Percentiles rank a stretch among this genome's conserved stretches.
These are phyloP conservation scores for Musa troglodytarum DNA, from an alignment of 176 grass and related monocot species.

Conservation along the genomic window DNA sequence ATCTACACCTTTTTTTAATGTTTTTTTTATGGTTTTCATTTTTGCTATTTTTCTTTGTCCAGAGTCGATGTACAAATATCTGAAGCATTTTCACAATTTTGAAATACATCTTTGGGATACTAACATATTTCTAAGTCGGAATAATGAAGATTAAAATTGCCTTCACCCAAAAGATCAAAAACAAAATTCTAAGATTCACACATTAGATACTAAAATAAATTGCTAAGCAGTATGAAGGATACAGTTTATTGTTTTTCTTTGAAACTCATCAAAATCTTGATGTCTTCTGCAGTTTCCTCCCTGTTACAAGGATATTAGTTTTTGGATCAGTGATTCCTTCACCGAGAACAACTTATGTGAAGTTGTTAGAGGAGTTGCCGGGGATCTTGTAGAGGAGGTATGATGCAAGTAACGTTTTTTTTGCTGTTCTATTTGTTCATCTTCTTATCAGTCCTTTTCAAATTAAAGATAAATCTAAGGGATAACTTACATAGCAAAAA, in stretches of 20 bases:
- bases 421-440: no score
- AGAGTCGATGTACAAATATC: no score
- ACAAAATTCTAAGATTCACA: neutral
- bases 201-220: neutral
- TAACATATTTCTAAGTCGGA: no score
- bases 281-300: slow-evolving; percentile 35
- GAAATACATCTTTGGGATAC: no score
- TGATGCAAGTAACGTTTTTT: neutral
- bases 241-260: neutral
- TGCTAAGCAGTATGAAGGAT: neutral
- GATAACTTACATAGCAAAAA: no score
- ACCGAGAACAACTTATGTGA: slow-evolving; percentile 99
- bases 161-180: neutral
- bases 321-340: slow-evolving; percentile 85
- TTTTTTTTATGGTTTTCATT: neutral
- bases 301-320: slow-evolving; percentile 28
- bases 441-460: no score
- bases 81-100: no score
- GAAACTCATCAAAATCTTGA: neutral
- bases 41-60: no score
- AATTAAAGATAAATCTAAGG: no score
- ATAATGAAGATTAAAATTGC: neutral
- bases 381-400: slow-evolving; percentile 97
- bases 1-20: neutral
- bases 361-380: slow-evolving; percentile 89